Conservation (phyloP, 2,329 filamentous ascomycete genomes). For the Coleophoma cylindrospora region DNA sequence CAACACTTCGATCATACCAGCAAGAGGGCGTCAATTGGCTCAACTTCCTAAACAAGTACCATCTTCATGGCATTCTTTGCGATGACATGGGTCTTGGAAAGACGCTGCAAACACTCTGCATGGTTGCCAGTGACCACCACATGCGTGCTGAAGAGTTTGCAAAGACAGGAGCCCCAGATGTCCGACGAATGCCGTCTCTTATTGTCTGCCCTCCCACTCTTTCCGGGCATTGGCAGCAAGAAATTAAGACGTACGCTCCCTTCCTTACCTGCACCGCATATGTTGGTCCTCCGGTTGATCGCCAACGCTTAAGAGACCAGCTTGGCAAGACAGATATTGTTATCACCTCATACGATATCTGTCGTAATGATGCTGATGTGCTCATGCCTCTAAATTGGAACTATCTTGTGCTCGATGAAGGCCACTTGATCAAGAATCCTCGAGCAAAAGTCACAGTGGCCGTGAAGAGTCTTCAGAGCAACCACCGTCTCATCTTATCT, state of each 20-base stretch:
- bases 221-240: constrained; percentile 97
- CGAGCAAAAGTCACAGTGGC: constrained; percentile 93
- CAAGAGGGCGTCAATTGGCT: constrained; percentile 99
- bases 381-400: constrained; percentile 87
- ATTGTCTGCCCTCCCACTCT: constrained; percentile 96
- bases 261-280: constrained; percentile 89
- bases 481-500: constrained; percentile 92
- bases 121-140: constrained; percentile 96
- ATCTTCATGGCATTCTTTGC: constrained; percentile 95
- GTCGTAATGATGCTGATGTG: constrained; percentile 87
- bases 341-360: constrained; percentile 97
- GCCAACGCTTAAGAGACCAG: constrained; percentile 62
- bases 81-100: constrained; percentile 99
- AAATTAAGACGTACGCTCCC: constrained; percentile 91
- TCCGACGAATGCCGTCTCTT: constrained; percentile 76
- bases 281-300: constrained; percentile 80
- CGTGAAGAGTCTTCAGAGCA: constrained; percentile 84
- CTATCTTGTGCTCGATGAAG: constrained; percentile 94
- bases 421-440: constrained; percentile 97
- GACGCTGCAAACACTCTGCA: constrained; percentile 94
- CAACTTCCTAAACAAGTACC: constrained; percentile 95
- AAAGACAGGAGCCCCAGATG: constrained; percentile 74
- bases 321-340: constrained; percentile 84
- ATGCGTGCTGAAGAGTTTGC: constrained; percentile 85
- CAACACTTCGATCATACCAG: constrained; percentile 92